Conservation (phyloP, 2,329 filamentous ascomycete species). For the Fusarium kyushuense region DNA sequence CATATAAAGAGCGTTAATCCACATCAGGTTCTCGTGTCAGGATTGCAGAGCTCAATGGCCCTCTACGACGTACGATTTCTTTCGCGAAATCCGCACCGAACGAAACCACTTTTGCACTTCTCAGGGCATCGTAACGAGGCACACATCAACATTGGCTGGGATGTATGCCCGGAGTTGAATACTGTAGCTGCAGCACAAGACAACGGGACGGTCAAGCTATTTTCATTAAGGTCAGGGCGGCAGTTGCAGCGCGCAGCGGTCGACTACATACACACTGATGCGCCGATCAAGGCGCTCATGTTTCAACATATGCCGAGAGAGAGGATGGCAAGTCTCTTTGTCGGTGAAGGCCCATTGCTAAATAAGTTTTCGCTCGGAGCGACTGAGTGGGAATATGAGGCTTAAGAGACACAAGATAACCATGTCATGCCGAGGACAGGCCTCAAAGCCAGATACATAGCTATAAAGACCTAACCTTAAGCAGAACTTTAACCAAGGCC, state of each 20-base stretch:
- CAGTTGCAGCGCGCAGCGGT: slow-evolving; percentile 50
- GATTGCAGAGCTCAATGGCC: slow-evolving; percentile 62
- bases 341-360: slow-evolving; percentile 55
- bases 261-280: slow-evolving; percentile 37
- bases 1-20: slow-evolving; percentile 63
- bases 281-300: slow-evolving; percentile 58
- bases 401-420: too few species aligned
- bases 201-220: slow-evolving; percentile 61
- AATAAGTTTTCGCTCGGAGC: slow-evolving; percentile 60
- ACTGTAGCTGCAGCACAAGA: slow-evolving; percentile 67
- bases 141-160: slow-evolving; percentile 64
- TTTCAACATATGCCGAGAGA: slow-evolving; percentile 62
- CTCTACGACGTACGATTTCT: slow-evolving; percentile 69
- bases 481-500: too few species aligned
- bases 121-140: slow-evolving; percentile 63
- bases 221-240: slow-evolving; percentile 62
- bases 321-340: slow-evolving; percentile 60
- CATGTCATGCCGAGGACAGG: too few species aligned
- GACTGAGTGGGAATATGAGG: slow-evolving; percentile 52
- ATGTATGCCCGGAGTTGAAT: slow-evolving; percentile 60
- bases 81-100: slow-evolving; percentile 33
- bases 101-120: slow-evolving; percentile 61
- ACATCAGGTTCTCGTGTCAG: slow-evolving; percentile 66
- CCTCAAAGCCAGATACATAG: too few species aligned
- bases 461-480: too few species aligned